Base-by-base conservation (phyloP, 495 filamentous ascomycete species). In the Trichoderma gamsii region DNA sequence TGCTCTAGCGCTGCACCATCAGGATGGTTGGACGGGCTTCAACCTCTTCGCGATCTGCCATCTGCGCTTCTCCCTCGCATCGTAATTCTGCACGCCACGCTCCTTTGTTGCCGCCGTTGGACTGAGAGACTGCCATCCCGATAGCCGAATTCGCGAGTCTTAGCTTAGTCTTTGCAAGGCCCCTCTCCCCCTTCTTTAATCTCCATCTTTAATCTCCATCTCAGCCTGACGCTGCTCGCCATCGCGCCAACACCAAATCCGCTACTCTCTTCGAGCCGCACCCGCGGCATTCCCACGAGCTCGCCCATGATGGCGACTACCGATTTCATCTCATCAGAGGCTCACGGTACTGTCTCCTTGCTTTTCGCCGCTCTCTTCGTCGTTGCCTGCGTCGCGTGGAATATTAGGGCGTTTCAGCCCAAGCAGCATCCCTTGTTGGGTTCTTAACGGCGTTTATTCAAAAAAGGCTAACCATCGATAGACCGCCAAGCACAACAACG, bases 401-500 rank as follows among this genome's bases (percentile, higher is more conserved):
- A 1, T 8, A 9, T 16, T 41, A 2, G 32, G 21, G 41, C 38
- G 18, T 51, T 51, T 29, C 65, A 32, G 25, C 65, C 35, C 25
- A 43, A 49, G 18, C 65, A 32, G 5, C 65, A 4, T 27, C 43
- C 56, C 9, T 27, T 12, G 21, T 9, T n/a, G 13, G 51, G 21
- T 7, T 59, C 41, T 5, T 13, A 18, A n/a, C 49, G 13, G 15
- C 43, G 21, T n/a, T 25, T 49, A 41, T 27, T 18, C 59, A 38
- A 38, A 38, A 63, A 32, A 41, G 32, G 27, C 66, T 67, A 21
- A 67, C 66, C 41, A 13, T 16, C 21, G 4, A 35, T 72, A 79
- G 79, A 79, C 67, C 76, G 78, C 66, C 66, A 76, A 73, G 82
- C 77, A 67, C 83, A 83, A 7, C 56, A 78, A 52, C 90, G 92